phyloP scores from a whole-genome alignment of 768 basidiomycete genomes.

The Leccinum disarticulatum region DNA sequence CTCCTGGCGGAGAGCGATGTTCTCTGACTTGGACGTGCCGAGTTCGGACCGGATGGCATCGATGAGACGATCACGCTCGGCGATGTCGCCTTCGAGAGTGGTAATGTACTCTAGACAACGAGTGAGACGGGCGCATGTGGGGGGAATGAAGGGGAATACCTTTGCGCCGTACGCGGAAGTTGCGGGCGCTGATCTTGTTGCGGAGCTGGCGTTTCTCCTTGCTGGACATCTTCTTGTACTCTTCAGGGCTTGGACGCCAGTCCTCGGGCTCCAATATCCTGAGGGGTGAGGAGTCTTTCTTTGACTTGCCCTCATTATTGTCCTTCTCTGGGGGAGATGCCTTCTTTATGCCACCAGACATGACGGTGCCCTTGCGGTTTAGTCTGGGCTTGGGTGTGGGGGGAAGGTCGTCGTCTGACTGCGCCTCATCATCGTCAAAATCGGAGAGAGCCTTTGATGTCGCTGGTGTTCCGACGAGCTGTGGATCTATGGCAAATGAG shows the following conservation, averaged over 20 bases:
- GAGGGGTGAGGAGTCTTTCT: constrained; percentile 31
- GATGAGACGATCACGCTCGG: constrained; percentile 87
- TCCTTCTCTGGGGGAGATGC: constrained; percentile 42
- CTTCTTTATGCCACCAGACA: constrained; percentile 73
- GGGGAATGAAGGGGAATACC: constrained; percentile 43
- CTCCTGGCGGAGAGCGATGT: constrained; percentile 77
- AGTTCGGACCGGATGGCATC: constrained; percentile 85
- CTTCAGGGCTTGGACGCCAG: constrained; percentile 87
- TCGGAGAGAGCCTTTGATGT: constrained; percentile 43
- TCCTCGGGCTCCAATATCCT: constrained; percentile 51
- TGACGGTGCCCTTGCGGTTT: constrained; percentile 64
- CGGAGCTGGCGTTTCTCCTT: constrained; percentile 96
- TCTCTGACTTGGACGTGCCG: constrained; percentile 76
- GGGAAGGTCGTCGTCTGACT: constrained; percentile 31
- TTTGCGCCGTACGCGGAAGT: constrained; percentile 93
- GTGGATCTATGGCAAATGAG: constrained; percentile 65
- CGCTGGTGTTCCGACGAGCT: constrained; percentile 69
- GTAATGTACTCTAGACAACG: constrained; percentile 77
- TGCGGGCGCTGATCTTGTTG: constrained; percentile 96
- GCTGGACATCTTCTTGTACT: constrained; percentile 91
- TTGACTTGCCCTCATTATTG: constrained; percentile 20
- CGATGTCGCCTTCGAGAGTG: constrained; percentile 90
- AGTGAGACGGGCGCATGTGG: neutral
- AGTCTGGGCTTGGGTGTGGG: constrained; percentile 44
- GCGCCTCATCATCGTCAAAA: constrained; percentile 40